These are phyloP conservation scores for Stylonectria norvegica DNA, from an alignment of 2,329 filamentous ascomycete species.

Conservation along the genomic window DNA sequence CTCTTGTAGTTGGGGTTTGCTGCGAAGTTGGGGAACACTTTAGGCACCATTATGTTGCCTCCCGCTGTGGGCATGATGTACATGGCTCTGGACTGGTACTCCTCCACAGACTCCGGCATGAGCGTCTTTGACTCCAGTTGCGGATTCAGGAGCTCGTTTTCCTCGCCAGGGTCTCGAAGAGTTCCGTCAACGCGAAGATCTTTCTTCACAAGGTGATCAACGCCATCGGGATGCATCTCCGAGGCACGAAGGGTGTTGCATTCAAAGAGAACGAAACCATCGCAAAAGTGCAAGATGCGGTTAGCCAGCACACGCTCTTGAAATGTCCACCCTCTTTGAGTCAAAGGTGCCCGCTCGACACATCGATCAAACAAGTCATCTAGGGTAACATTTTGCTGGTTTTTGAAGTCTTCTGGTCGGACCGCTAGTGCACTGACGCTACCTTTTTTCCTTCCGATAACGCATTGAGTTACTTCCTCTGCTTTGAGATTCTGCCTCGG, in stretches of 20 bases:
- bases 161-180: background rate
- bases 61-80: background rate
- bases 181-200: background rate
- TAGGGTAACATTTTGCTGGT: too few species aligned
- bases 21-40: background rate
- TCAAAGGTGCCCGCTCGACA: background rate
- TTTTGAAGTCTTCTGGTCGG: background rate
- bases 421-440: background rate
- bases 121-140: too few species aligned
- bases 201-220: background rate
- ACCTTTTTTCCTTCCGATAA: background rate
- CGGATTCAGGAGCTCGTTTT: background rate
- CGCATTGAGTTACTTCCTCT: background rate
- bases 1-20: background rate
- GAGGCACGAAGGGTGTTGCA: constrained; percentile 1
- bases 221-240: background rate
- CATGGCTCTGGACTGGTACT: too few species aligned
- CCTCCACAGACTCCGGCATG: too few species aligned
- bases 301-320: constrained; percentile 2
- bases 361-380: constrained; percentile 2
- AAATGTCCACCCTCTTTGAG: constrained; percentile 2
- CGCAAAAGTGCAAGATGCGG: constrained; percentile 2
- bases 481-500: background rate
- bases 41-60: background rate
- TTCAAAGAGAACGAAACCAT: constrained; percentile 1